Percentiles rank a stretch among this genome's conserved stretches.
phyloP scores from a whole-genome alignment of 495 filamentous ascomycete genomes.

The Lindgomyces ingoldianus region DNA sequence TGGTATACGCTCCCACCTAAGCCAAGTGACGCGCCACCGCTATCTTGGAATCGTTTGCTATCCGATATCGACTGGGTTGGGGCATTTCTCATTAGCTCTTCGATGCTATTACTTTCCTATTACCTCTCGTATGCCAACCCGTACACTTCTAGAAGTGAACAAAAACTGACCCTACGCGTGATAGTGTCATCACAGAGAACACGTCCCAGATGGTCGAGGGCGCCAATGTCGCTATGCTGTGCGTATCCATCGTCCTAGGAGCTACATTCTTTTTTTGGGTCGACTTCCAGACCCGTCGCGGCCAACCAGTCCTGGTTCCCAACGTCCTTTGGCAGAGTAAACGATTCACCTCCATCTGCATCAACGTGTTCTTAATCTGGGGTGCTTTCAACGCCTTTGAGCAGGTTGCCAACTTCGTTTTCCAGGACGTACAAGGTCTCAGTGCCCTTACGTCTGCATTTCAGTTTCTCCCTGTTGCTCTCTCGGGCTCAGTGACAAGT shows the following conservation, averaged over 20 bases:
- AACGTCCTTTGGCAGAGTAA: constrained; percentile 54
- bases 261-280: constrained; percentile 51
- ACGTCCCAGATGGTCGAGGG: constrained; percentile 40
- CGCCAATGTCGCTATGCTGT: constrained; percentile 46
- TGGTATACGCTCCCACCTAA: constrained; percentile 41
- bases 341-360: constrained; percentile 51
- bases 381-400: constrained; percentile 52
- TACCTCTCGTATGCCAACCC: constrained; percentile 48
- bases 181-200: too few relatives aligned
- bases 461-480: too few relatives aligned
- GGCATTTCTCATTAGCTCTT: constrained; percentile 41
- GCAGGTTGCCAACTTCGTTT: too few relatives aligned
- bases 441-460: too few relatives aligned
- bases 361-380: constrained; percentile 54
- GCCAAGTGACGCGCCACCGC: background rate
- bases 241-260: constrained; percentile 46
- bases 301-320: constrained; percentile 50
- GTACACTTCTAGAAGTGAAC: too few relatives aligned
- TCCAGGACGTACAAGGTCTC: too few relatives aligned
- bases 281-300: constrained; percentile 45
- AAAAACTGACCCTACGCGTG: too few relatives aligned
- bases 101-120: constrained; percentile 47
- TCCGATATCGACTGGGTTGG: constrained; percentile 54
- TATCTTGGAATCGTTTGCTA: constrained; percentile 33
- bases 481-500: too few relatives aligned